Evolutionary conservation across 192 early-diverging fungal species (phyloP), one percentile per base, ranked within the genome.

Genomic region (Jimgerdemannia lactiflua): DNA sequence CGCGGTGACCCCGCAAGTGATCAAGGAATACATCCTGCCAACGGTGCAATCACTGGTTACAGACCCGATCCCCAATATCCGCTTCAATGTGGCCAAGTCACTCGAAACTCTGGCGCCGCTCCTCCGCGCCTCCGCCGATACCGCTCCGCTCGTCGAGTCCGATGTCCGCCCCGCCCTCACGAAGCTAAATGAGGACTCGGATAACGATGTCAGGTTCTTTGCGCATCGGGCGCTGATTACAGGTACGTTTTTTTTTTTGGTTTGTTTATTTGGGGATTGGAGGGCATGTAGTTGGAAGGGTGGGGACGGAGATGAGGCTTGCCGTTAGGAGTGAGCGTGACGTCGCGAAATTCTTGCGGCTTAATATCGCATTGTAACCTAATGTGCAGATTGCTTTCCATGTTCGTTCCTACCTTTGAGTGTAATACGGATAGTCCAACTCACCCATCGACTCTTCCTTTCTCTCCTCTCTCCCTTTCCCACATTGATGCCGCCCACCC

Each of bases 41-140:
- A 92, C 95, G 8, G 89, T 98, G 65, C 90, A 89, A 71, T 89
- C 82, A 66, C 90, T 99, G 68, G 91, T 93, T 43, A 87, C 89
- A 14, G 98, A 99, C 79, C 95, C 95, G 10, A 99, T 99, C 72
- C 98, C 98, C 72, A 99, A 99, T 82, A 99, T 99, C 78, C 93
- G 98, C 44, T 99, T 99, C 90, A 99, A 98, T 73, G 97, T 99
- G 11, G 96, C 96, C 64, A 99, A 99, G 80, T 92, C 94, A 68
- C 86, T 97, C 75, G 95, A 96, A 81, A 86, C 90, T 3, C 83
- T 99, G 80, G 89, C 93, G 54, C 94, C 91, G 11, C 84, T 95
- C 4, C 86, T 97, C 70, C 91, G 91, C 77, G 85, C 85, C 65
- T 86, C 83, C 73, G 77, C 86, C 7, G 90, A 93, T 29, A 88